phyloP scores from a whole-genome alignment of 352 stramenopile genomes.

The Globisporangium echinulatum region DNA sequence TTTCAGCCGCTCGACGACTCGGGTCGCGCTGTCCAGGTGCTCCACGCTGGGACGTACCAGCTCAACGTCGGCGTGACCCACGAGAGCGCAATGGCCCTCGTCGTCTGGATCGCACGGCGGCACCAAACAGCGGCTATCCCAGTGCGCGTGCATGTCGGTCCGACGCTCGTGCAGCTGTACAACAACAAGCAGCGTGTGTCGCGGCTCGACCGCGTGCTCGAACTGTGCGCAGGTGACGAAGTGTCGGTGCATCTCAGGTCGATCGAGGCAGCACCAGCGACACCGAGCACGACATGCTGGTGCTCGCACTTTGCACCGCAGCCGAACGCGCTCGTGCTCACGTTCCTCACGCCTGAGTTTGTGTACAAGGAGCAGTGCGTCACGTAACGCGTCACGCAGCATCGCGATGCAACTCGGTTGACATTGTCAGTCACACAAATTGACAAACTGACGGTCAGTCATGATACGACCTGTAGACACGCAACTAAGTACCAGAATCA shows the following conservation, averaged over 20 bases:
- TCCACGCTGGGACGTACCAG: slow-evolving; percentile 33
- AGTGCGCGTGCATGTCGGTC: slow-evolving; percentile 3
- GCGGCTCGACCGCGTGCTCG: slow-evolving; percentile 23
- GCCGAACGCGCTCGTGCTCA: slow-evolving; percentile 24
- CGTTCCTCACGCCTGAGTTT: slow-evolving; percentile 19
- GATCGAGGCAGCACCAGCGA: neutral
- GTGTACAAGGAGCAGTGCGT: slow-evolving; percentile 1
- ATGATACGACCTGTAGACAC: too few relatives aligned
- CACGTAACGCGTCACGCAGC: too few relatives aligned
- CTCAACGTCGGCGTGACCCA: slow-evolving; percentile 36
- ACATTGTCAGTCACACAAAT: too few relatives aligned
- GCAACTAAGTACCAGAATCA: too few relatives aligned
- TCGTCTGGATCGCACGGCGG: slow-evolving; percentile 10
- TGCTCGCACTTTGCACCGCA: slow-evolving; percentile 20
- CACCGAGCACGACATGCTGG: slow-evolving; percentile 9
- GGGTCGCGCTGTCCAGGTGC: slow-evolving; percentile 12
- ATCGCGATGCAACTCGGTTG: too few relatives aligned
- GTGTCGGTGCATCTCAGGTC: slow-evolving; percentile 18
- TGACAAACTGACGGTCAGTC: too few relatives aligned
- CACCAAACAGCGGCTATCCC: neutral
- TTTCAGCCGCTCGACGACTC: neutral
- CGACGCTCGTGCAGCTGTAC: slow-evolving; percentile 30
- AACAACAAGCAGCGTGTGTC: slow-evolving; percentile 37
- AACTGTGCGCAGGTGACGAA: slow-evolving; percentile 22
- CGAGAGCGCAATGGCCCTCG: slow-evolving; percentile 19